Evolutionary conservation across 495 filamentous ascomycete species (phyloP).

Genomic region (Cetradonia linearis): DNA sequence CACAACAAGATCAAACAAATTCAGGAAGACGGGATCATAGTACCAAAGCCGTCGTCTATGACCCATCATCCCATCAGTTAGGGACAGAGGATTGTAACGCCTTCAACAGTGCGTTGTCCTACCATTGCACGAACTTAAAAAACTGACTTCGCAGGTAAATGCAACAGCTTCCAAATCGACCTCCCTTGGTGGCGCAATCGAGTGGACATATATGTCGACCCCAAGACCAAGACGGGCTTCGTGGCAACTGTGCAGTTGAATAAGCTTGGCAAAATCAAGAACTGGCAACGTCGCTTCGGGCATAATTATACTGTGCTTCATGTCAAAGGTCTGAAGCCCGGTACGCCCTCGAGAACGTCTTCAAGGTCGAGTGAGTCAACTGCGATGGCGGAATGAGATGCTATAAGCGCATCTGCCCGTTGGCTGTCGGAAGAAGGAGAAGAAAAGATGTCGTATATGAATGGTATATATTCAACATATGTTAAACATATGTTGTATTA

Average conservation of each 20-base stretch:
- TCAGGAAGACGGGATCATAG: background rate
- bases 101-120: background rate
- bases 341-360: background rate
- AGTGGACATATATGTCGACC: constrained; percentile 6
- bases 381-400: background rate
- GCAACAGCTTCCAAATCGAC: background rate
- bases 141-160: background rate
- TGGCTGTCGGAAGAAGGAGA: no score
- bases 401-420: background rate
- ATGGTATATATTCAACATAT: background rate
- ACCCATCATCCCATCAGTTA: constrained; percentile 4
- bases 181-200: constrained; percentile 4
- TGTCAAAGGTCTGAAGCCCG: constrained; percentile 11
- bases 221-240: background rate
- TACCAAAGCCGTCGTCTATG: background rate
- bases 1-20: background rate
- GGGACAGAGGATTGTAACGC: background rate
- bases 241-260: constrained; percentile 2
- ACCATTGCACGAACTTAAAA: background rate
- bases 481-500: no score
- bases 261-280: background rate
- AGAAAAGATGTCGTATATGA: background rate
- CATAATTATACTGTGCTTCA: constrained; percentile 3
- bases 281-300: background rate
- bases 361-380: background rate